phyloP scores from a whole-genome alignment of 345 rosid genomes.

The Citropsis articulata region DNA sequence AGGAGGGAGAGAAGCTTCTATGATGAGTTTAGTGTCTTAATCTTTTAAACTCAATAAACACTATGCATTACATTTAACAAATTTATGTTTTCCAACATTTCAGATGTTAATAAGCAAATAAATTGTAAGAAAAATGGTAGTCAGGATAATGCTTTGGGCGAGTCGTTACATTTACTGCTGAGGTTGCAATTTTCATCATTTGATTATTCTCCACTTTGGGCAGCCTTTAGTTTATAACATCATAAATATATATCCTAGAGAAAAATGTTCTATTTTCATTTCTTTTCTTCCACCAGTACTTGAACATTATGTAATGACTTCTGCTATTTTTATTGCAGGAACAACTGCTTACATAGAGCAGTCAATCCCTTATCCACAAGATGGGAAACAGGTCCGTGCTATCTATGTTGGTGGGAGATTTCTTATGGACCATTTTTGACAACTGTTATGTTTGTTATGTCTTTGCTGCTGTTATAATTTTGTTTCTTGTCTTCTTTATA shows the following conservation, averaged over 20 bases:
- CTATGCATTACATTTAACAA: background rate
- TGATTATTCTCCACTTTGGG: background rate
- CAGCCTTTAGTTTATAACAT: background rate
- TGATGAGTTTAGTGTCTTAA: background rate
- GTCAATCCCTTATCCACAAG: conserved; percentile 70
- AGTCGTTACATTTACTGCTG: background rate
- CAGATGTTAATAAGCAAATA: background rate
- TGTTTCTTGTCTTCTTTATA: background rate
- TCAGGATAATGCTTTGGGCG: background rate
- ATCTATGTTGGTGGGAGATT: background rate
- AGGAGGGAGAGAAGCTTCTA: background rate
- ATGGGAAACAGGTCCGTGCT: conserved; percentile 67
- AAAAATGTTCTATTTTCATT: background rate
- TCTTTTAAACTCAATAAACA: background rate
- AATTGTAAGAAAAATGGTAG: background rate
- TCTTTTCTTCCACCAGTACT: background rate
- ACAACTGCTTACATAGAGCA: conserved; percentile 69
- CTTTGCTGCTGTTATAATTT: background rate
- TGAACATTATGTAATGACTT: background rate
- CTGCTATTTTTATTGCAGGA: conserved; percentile 40
- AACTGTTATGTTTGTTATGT: background rate
- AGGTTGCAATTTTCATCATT: background rate
- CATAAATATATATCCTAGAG: background rate
- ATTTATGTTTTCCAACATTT: background rate
- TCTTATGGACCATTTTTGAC: background rate